These are phyloP conservation scores for Hypoxylon trugodes DNA, from an alignment of 495 filamentous ascomycete species.

Conservation along the genomic window DNA sequence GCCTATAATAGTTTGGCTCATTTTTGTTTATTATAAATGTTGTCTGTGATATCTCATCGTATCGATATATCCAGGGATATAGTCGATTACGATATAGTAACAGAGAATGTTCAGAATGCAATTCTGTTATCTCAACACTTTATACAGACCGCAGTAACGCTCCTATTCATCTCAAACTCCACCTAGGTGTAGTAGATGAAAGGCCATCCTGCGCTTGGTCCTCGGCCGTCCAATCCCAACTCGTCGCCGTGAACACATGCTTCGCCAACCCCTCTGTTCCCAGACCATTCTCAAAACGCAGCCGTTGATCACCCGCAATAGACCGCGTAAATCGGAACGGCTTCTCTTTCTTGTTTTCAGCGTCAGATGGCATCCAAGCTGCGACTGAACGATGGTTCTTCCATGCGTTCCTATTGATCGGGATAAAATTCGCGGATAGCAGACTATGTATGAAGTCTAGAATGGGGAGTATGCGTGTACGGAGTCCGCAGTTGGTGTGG, in stretches of 20 bases:
- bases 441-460: constrained; percentile 70
- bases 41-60: no score
- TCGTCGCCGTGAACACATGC: constrained; percentile 64
- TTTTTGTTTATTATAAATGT: no score
- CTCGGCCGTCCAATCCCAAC: constrained; percentile 67
- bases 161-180: constrained; percentile 27
- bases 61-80: neutral
- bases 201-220: constrained; percentile 35
- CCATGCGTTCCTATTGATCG: constrained; percentile 58
- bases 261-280: constrained; percentile 53
- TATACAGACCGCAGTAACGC: neutral
- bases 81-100: neutral
- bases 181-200: constrained; percentile 38
- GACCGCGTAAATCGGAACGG: constrained; percentile 53
- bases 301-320: constrained; percentile 49
- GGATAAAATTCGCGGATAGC: constrained; percentile 52
- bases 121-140: neutral
- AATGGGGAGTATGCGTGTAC: constrained; percentile 70
- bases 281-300: constrained; percentile 51
- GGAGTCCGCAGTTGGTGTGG: constrained; percentile 80
- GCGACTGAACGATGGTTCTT: constrained; percentile 44
- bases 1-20: no score
- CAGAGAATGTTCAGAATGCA: neutral
- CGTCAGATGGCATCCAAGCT: constrained; percentile 43
- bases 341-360: constrained; percentile 22